These are phyloP conservation scores for Crithidia sp. DNA, from an alignment of 208 protist species.

Conservation along the genomic window DNA sequence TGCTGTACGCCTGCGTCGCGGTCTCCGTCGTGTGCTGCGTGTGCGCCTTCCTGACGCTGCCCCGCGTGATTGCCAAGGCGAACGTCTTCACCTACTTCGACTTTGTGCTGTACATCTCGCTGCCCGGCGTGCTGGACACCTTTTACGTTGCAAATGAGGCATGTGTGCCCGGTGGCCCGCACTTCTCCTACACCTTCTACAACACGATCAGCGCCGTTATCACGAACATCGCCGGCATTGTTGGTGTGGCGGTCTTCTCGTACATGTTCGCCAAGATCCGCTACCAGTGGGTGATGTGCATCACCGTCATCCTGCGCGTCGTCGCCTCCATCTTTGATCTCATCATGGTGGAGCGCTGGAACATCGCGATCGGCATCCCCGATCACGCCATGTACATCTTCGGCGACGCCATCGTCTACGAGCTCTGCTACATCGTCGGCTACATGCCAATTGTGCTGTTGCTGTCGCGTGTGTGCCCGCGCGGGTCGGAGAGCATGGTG, in stretches of 20 bases:
- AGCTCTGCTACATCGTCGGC: constrained; percentile 65
- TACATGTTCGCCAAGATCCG: constrained; percentile 52
- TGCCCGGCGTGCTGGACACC: constrained; percentile 53
- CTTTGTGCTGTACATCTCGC: constrained; percentile 52
- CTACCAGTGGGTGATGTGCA: constrained; percentile 58
- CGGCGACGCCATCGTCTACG: constrained; percentile 63
- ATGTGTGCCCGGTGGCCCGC: constrained; percentile 51
- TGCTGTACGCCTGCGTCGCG: constrained; percentile 35
- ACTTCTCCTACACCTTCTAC: constrained; percentile 64
- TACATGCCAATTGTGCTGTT: constrained; percentile 81
- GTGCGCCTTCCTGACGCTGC: constrained; percentile 36
- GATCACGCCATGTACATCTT: constrained; percentile 74
- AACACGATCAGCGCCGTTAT: constrained; percentile 50
- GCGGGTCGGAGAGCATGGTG: constrained; percentile 77
- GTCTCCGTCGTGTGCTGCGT: constrained; percentile 26
- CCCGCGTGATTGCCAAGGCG: constrained; percentile 42
- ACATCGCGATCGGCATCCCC: constrained; percentile 49
- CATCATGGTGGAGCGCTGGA: constrained; percentile 78
- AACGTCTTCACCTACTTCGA: constrained; percentile 35
- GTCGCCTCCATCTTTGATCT: constrained; percentile 64
- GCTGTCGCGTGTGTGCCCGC: constrained; percentile 77
- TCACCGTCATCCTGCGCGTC: constrained; percentile 48
- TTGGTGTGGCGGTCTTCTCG: constrained; percentile 59
- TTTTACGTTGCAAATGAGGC: constrained; percentile 46
- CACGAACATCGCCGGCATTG: constrained; percentile 42